Evolutionary conservation across 108 stramenopile genomes (phyloP).

Genomic region (Discostella stelligeroides): DNA sequence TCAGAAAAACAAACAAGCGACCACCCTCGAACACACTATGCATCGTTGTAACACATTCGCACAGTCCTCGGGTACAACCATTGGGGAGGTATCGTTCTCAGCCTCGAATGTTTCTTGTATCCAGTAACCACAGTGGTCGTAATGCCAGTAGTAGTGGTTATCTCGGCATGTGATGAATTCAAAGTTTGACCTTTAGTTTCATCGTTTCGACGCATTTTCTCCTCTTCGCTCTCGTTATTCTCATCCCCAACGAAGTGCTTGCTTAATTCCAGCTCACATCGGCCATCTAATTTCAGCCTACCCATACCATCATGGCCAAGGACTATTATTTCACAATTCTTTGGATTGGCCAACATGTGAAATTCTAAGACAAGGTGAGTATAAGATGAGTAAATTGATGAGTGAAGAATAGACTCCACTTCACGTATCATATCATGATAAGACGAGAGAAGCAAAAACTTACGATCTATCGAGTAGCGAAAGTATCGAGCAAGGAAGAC

Average conservation of each 20-base stretch:
- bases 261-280: constrained; percentile 62
- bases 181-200: not conserved
- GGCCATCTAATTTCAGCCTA: constrained; percentile 66
- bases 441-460: too few species aligned
- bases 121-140: constrained; percentile 34
- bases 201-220: not conserved
- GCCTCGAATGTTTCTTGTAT: constrained; percentile 64
- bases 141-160: not conserved
- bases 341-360: constrained; percentile 86
- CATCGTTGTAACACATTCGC: constrained; percentile 62
- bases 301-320: constrained; percentile 83
- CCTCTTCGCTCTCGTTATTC: not conserved
- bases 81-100: constrained; percentile 67
- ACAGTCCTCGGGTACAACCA: constrained; percentile 51
- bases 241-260: constrained; percentile 14
- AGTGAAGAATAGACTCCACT: too few species aligned
- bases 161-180: not conserved
- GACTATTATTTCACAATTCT: constrained; percentile 89
- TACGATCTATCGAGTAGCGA: constrained; percentile 84
- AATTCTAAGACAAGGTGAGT: too few species aligned
- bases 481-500: constrained; percentile 92
- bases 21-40: not conserved
- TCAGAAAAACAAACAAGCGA: too few species aligned
- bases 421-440: too few species aligned
- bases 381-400: too few species aligned